phyloP scores from a whole-genome alignment of 176 grass and related monocot genomes.

The Phyllostachys edulis region DNA sequence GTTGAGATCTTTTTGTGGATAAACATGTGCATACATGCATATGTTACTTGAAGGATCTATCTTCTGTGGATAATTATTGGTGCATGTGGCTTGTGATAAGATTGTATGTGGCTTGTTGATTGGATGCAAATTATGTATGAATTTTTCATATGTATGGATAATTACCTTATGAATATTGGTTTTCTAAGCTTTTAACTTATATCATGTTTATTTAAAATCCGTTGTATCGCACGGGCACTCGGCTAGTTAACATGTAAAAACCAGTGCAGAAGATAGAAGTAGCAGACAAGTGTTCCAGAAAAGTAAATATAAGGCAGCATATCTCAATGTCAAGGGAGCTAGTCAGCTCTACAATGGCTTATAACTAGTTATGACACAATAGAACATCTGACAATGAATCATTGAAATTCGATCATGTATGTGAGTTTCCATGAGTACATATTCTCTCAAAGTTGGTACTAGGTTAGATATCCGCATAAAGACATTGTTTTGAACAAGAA shows the following conservation, averaged over 20 bases:
- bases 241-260: constrained; percentile 6
- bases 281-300: not conserved
- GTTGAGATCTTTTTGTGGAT: too few relatives aligned
- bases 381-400: not conserved
- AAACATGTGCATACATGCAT: too few relatives aligned
- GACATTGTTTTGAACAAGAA: constrained; percentile 10
- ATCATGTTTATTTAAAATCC: too few relatives aligned
- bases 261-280: constrained; percentile 5
- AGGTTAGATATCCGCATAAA: not conserved
- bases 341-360: not conserved
- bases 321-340: not conserved
- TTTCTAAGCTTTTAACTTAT: too few relatives aligned
- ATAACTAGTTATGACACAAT: not conserved
- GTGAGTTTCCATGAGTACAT: not conserved
- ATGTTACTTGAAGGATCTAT: too few relatives aligned
- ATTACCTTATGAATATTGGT: too few relatives aligned
- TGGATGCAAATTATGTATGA: too few relatives aligned
- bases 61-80: too few relatives aligned
- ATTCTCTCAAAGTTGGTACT: not conserved
- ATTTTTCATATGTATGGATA: too few relatives aligned
- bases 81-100: too few relatives aligned
- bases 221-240: too few relatives aligned
- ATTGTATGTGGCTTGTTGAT: too few relatives aligned
- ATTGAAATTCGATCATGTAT: not conserved
- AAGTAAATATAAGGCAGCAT: constrained; percentile 11